These are phyloP conservation scores for Maudiozyma turicensis DNA, from an alignment of 805 yeast genomes.

Conservation along the genomic window DNA sequence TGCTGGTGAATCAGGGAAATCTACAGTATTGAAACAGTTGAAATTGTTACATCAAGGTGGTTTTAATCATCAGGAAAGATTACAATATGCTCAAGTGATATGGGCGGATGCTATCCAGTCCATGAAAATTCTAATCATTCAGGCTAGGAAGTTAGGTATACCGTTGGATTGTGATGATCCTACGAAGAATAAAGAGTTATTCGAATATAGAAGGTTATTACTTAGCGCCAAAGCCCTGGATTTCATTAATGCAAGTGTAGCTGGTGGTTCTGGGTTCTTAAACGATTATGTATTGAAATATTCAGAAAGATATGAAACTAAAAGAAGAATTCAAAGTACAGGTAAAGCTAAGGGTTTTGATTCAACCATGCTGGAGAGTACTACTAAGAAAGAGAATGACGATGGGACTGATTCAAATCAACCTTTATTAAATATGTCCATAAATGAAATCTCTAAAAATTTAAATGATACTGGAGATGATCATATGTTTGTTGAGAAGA, in stretches of 20 bases:
- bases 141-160: constrained; percentile 59
- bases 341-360: constrained; percentile 36
- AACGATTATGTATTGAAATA: constrained; percentile 57
- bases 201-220: constrained; percentile 38
- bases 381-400: background rate
- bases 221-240: constrained; percentile 50
- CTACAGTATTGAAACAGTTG: constrained; percentile 86
- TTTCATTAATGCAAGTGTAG: constrained; percentile 53
- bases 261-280: constrained; percentile 56
- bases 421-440: background rate
- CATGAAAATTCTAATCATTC: constrained; percentile 69
- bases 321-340: constrained; percentile 44
- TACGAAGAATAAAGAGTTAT: constrained; percentile 32
- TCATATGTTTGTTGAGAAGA: constrained; percentile 17
- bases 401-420: background rate
- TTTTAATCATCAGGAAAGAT: constrained; percentile 67
- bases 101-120: constrained; percentile 88
- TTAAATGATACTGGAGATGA: constrained; percentile 20
- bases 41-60: constrained; percentile 78
- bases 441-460: constrained; percentile 19
- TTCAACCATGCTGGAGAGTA: constrained; percentile 5
- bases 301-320: constrained; percentile 43
- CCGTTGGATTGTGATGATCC: constrained; percentile 56
- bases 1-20: constrained; percentile 91
- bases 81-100: constrained; percentile 74